These are phyloP conservation scores for Deinandra increscens DNA, from an alignment of 129 eudicot genomes.

Conservation along the genomic window DNA sequence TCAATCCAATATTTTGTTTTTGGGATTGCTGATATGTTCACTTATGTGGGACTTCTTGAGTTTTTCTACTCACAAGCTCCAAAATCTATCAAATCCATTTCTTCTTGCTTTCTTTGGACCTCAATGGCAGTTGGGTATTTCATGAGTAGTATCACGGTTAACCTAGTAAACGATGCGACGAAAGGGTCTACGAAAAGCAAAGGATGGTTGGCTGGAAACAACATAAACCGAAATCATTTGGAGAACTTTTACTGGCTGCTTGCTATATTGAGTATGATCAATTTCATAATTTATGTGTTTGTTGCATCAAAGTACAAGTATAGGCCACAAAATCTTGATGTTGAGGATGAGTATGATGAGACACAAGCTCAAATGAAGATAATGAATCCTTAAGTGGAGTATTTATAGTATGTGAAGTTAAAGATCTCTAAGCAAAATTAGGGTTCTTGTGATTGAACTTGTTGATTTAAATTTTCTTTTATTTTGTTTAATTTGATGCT, in stretches of 20 bases:
- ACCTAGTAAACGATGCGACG: constrained; percentile 47
- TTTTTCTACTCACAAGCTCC: constrained; percentile 63
- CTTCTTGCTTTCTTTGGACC: constrained; percentile 63
- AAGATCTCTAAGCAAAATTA: constrained; percentile 7
- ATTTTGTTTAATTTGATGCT: background rate
- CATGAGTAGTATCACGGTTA: constrained; percentile 50
- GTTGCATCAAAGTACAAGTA: constrained; percentile 65
- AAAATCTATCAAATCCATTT: constrained; percentile 49
- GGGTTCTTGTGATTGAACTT: constrained; percentile 1
- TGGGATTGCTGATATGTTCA: constrained; percentile 70
- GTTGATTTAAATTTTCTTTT: constrained; percentile 5
- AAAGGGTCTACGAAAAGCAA: constrained; percentile 39
- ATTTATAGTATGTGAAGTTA: constrained; percentile 11
- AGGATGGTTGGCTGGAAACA: constrained; percentile 71
- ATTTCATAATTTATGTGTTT: constrained; percentile 47
- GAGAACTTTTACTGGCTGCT: constrained; percentile 64
- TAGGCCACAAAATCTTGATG: constrained; percentile 30
- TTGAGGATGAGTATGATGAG: constrained; percentile 16
- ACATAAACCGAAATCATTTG: constrained; percentile 56
- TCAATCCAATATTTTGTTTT: constrained; percentile 50
- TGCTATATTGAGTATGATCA: constrained; percentile 44
- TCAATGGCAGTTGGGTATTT: constrained; percentile 66
- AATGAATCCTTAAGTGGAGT: background rate
- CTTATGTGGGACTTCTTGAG: constrained; percentile 62
- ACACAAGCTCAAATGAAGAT: constrained; percentile 16